These are phyloP conservation scores for Clitoria ternatea DNA, from an alignment of 306 rosid species.

Conservation along the genomic window DNA sequence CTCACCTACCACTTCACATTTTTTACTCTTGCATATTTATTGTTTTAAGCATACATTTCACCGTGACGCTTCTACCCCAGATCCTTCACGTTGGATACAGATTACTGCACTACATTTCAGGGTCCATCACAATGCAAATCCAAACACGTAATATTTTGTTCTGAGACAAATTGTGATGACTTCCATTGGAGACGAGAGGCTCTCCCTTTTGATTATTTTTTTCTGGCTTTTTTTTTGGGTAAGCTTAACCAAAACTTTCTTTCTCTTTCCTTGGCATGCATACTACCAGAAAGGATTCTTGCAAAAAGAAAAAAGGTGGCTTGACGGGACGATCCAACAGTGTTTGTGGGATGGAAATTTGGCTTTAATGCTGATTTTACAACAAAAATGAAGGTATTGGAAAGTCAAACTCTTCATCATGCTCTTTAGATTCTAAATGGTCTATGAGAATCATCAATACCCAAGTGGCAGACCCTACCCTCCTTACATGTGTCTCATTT, in stretches of 20 bases:
- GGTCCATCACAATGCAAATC: too few species aligned
- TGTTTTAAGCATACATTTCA: too few species aligned
- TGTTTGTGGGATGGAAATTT: neutral
- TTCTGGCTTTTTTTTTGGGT: neutral
- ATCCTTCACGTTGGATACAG: too few species aligned
- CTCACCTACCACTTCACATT: too few species aligned
- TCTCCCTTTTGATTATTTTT: neutral
- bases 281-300: constrained; percentile 9
- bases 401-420: constrained; percentile 17
- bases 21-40: too few species aligned
- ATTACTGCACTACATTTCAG: too few species aligned
- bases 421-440: neutral
- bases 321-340: constrained; percentile 3
- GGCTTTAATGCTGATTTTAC: constrained; percentile 16
- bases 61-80: too few species aligned
- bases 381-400: neutral
- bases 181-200: neutral
- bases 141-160: neutral
- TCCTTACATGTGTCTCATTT: neutral
- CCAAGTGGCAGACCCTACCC: neutral
- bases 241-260: neutral
- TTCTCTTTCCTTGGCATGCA: neutral
- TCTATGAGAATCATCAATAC: neutral
- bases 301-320: neutral
- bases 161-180: neutral